Evolutionary conservation across 2,329 filamentous ascomycete species (phyloP).

Genomic region (Metarhizium sp.): DNA sequence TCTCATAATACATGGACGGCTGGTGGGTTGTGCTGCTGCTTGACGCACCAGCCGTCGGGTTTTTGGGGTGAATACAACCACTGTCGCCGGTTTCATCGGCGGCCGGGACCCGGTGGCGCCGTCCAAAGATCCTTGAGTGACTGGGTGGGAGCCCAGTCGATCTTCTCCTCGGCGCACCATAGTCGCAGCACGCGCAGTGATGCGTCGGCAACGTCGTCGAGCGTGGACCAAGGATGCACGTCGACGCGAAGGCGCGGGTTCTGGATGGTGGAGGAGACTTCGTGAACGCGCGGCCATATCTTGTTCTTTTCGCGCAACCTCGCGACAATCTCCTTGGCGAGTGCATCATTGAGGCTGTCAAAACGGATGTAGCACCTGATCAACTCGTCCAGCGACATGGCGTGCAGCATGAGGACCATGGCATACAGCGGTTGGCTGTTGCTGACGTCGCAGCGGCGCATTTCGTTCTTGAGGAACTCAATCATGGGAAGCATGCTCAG

Average conservation of each 20-base stretch:
- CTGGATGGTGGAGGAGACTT: constrained; percentile 20
- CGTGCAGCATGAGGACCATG: constrained; percentile 34
- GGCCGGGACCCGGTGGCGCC: constrained; percentile 1
- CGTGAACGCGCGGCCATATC: constrained; percentile 20
- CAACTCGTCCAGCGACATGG: constrained; percentile 35
- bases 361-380: constrained; percentile 24
- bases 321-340: constrained; percentile 5
- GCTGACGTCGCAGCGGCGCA: constrained; percentile 23
- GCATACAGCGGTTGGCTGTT: constrained; percentile 30
- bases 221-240: constrained; percentile 30
- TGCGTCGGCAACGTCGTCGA: constrained; percentile 32
- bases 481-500: constrained; percentile 35
- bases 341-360: constrained; percentile 9
- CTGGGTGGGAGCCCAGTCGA: constrained; percentile 36
- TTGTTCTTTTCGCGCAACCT: constrained; percentile 14
- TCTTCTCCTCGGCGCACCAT: constrained; percentile 34
- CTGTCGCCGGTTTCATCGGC: background rate
- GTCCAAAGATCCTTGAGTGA: constrained; percentile 15
- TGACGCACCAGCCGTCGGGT: background rate
- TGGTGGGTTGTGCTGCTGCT: background rate
- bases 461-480: constrained; percentile 27
- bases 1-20: constrained; percentile 4
- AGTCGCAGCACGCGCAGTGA: constrained; percentile 30
- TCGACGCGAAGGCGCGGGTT: constrained; percentile 20
- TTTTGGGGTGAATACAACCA: background rate